A percentile compares a stretch with the other conserved stretches of the same genome.
Conservation (phyloP, 331 rosid genomes). For the Prunus yedoensis region DNA sequence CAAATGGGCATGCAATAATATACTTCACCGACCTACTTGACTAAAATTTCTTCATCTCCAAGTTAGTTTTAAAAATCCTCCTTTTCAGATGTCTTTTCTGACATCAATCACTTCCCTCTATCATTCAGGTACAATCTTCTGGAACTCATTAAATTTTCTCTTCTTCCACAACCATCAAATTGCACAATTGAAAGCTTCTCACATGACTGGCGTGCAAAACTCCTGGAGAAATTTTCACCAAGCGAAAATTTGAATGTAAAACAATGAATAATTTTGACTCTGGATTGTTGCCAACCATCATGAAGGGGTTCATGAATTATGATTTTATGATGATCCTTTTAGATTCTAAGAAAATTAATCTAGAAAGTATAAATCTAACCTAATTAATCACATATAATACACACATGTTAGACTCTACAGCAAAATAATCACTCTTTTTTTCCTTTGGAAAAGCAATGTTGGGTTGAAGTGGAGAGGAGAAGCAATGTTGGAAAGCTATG, state of each 20-base stretch:
- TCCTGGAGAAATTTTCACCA: too few species aligned
- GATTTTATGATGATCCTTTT: constrained; percentile 1
- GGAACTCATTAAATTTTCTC: neutral
- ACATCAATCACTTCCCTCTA: neutral
- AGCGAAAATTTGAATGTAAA: too few species aligned
- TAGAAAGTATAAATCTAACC: constrained; percentile 21
- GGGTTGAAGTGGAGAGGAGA: constrained; percentile 63
- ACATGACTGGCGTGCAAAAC: too few species aligned
- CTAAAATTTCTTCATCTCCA: constrained; percentile 1
- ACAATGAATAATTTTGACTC: too few species aligned
- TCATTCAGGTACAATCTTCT: neutral
- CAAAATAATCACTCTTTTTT: constrained; percentile 16
- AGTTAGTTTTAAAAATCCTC: neutral
- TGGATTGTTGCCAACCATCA: too few species aligned
- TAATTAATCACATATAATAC: neutral
- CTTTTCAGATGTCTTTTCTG: neutral
- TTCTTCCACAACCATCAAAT: too few species aligned
- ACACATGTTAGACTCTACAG: constrained; percentile 22
- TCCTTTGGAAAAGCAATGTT: constrained; percentile 29
- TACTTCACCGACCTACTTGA: constrained; percentile 7
- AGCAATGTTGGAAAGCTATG: constrained; percentile 59
- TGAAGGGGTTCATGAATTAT: too few species aligned
- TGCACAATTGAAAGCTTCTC: too few species aligned
- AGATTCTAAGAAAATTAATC: constrained; percentile 41
- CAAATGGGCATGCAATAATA: constrained; percentile 4